Evolutionary conservation across 2,329 filamentous ascomycete genomes (phyloP).

Genomic region (Calonectria multiphialidica): DNA sequence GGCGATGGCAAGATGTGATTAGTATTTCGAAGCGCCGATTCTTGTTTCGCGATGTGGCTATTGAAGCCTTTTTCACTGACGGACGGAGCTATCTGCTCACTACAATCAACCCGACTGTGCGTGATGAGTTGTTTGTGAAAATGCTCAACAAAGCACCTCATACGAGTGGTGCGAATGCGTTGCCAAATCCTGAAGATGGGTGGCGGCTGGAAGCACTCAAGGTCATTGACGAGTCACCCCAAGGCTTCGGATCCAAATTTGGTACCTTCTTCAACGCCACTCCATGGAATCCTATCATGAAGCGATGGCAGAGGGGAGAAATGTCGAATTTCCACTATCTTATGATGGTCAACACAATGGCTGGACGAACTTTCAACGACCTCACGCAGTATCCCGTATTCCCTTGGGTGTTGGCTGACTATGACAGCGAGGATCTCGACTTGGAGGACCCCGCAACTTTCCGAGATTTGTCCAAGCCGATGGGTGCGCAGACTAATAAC

Average conservation of each 20-base stretch:
- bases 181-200: constrained; percentile 85
- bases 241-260: constrained; percentile 85
- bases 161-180: constrained; percentile 75
- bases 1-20: constrained; percentile 95
- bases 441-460: constrained; percentile 87
- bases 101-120: constrained; percentile 76
- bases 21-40: constrained; percentile 97
- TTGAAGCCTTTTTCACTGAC: constrained; percentile 98
- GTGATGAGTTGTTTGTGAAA: constrained; percentile 85
- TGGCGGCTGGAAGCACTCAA: constrained; percentile 92
- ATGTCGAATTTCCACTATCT: constrained; percentile 99
- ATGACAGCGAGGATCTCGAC: constrained; percentile 93
- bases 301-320: constrained; percentile 92
- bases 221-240: constrained; percentile 69
- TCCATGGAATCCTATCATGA: constrained; percentile 85
- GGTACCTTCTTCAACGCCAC: constrained; percentile 91
- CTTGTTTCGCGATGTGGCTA: constrained; percentile 92
- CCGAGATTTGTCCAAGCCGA: constrained; percentile 92
- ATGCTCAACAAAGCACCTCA: constrained; percentile 85
- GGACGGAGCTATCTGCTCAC: constrained; percentile 95
- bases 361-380: constrained; percentile 96
- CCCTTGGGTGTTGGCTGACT: constrained; percentile 96
- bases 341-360: constrained; percentile 98
- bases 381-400: constrained; percentile 98
- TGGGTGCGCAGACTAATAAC: constrained; percentile 87